Evolutionary conservation across 2,329 filamentous ascomycete genomes (phyloP), one percentile per base, ranked within the genome.

Genomic region (Teratosphaeria gauchensis): DNA sequence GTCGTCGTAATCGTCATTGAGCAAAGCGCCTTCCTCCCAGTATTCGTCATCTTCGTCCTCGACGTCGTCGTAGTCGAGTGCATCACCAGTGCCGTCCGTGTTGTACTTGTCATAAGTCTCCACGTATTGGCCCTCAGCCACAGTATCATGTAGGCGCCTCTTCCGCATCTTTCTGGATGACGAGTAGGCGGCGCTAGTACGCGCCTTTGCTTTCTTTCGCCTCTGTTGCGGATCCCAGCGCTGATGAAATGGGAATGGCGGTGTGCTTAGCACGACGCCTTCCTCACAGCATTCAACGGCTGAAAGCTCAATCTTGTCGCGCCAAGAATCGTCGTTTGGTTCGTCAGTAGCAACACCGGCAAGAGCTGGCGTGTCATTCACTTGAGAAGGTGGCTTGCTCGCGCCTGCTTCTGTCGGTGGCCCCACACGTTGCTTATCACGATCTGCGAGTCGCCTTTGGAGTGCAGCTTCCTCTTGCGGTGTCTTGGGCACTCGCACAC

Each of bases 161-260:
- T 78, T 83, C 42, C 72, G 73, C 32, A 74, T 73, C 32, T 64
- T 65, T 61, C 78, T 82, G 42, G 72, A 73, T 28, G 74, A 73
- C 31, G 73, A 70, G 54, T 76, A 75, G 46, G 71, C 72, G 24
- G 59, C 61, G 33, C 55, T 58, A 62, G 68, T 24, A 68, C 73
- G 62, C 72, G 74, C 59, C 64, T 70, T 62, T 71, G 71, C 58
- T 67, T 73, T 63, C 77, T 78, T 67, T 63, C 69, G 55, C 68
- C 82, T 80, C 66, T 92, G 88, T 61, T 90, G 86, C 3, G 83
- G 81, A 72, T 95, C 90, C 92, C 92, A 96, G 28, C 69, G 66
- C 72, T 96, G 91, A 16, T 88, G 79, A 71, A 96, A 96, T 0
- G 92, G 92, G 68, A 95, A 96, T 0, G 92, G 89, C 0, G 92